Percentiles rank a stretch among this genome's conserved stretches.
These are phyloP conservation scores for Parachlorella kessleri DNA, from an alignment of 139 green algal genomes.

Conservation along the genomic window DNA sequence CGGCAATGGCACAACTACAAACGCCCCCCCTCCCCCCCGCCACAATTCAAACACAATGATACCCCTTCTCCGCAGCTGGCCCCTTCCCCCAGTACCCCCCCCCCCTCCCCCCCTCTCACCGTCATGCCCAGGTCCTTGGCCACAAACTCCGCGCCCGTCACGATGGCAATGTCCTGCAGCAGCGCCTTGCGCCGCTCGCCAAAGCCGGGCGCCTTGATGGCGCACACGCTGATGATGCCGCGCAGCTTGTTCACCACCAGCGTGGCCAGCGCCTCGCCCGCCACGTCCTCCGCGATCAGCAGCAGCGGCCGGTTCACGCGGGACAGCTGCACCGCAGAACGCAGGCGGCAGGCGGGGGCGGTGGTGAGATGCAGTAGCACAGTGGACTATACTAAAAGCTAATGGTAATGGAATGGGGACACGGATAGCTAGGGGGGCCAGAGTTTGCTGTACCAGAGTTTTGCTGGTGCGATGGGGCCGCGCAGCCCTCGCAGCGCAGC, in stretches of 20 bases:
- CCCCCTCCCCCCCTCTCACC: conserved; percentile 4
- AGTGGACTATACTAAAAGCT: too few species aligned
- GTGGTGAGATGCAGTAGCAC: too few species aligned
- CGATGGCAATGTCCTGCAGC: conserved; percentile 85
- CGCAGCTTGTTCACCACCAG: conserved; percentile 99
- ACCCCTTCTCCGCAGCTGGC: neutral
- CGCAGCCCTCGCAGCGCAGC: too few species aligned
- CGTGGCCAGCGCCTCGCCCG: conserved; percentile 94
- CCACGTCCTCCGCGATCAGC: conserved; percentile 97
- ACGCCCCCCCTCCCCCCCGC: too few species aligned
- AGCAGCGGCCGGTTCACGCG: conserved; percentile 84
- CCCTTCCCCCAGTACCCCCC: neutral
- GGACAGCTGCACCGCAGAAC: conserved; percentile 68
- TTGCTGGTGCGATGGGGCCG: too few species aligned
- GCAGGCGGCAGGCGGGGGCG: too few species aligned
- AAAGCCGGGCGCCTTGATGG: conserved; percentile 90
- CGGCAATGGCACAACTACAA: neutral
- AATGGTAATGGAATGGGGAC: too few species aligned
- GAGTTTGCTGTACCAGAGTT: too few species aligned
- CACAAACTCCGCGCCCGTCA: conserved; percentile 94
- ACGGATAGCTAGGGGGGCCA: too few species aligned
- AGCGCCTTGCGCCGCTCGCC: conserved; percentile 88
- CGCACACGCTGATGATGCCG: conserved; percentile 92
- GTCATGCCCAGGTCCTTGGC: conserved; percentile 92
- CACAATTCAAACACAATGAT: neutral